phyloP scores from a whole-genome alignment of 345 rosid genomes.

The Populus euphratica region DNA sequence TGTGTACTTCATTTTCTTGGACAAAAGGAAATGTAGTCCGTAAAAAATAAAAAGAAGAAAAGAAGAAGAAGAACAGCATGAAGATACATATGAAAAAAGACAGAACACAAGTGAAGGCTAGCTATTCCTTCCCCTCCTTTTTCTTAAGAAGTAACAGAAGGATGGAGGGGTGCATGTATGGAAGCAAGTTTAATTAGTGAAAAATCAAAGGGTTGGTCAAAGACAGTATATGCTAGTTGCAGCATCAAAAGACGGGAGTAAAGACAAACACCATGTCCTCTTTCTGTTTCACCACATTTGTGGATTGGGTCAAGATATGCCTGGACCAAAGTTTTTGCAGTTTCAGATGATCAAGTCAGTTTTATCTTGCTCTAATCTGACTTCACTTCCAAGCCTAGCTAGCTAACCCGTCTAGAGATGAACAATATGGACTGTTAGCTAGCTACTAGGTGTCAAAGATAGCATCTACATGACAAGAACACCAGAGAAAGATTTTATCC shows the following conservation, averaged over 20 bases:
- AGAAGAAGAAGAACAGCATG: neutral
- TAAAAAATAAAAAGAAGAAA: no score
- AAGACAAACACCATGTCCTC: constrained; percentile 13
- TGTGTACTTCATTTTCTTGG: neutral
- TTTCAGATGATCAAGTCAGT: neutral
- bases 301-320: neutral
- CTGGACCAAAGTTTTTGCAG: neutral
- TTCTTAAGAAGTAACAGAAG: neutral
- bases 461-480: neutral
- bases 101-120: neutral
- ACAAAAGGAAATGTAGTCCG: no score
- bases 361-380: neutral
- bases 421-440: neutral
- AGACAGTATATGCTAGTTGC: constrained; percentile 21
- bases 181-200: constrained; percentile 6
- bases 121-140: neutral
- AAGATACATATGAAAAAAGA: neutral
- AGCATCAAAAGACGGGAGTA: constrained; percentile 3
- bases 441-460: neutral
- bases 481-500: neutral
- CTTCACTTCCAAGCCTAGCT: neutral
- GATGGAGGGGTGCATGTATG: neutral
- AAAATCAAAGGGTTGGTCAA: constrained; percentile 19
- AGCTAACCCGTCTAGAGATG: neutral
- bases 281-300: neutral